Evolutionary conservation across 1,284 basidiomycete genomes (phyloP), one percentile per base, ranked within the genome.

Genomic region (Puccinia hordei): DNA sequence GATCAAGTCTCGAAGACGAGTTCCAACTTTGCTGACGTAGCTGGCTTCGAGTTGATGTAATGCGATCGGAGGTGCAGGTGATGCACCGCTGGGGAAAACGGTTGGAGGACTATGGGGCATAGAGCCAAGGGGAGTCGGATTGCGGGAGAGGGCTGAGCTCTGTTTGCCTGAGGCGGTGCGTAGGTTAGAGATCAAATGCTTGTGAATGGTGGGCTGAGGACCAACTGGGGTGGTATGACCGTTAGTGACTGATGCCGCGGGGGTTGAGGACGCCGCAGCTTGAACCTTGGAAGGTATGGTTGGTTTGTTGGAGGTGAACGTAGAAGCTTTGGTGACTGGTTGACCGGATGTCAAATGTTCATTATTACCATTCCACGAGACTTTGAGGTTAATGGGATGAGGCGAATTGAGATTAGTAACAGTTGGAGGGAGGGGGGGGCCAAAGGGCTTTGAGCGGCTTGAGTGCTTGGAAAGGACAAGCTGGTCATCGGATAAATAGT

Each of bases 41-140:
- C 76, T 78, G 57, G 76, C 76, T 59, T 78, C 76, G 0, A 78
- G 38, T 78, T 69, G 66, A 57, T 78, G 76, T 13, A 78, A 55
- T 27, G 46, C 63, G 13, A 55, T 55, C 17, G 63, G 63, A 30
- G 65, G 38, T 10, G 76, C 17, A 35, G 44, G 12, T 1, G 27
- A 19, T 24, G 12, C 46, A n/a, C 35, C 44, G 33, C 22, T 41
- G 22, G 33, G 8, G 46, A 44, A 13, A 33, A 44, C 65, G 41
- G 12, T n/a, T 24, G 51, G 53, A 22, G 71, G 71, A 41, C 53
- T 73, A 22, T 35, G 33, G 19, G 71, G 71, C 4, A 22, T n/a
- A 22, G 71, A 46, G 63, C 22, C 44, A 4, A 41, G 46, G 61
- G 76, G 76, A 27, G 76, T 68, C 17, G 17, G 51, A 78, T 41